Conservation (phyloP, 805 yeast genomes). For the Isabelozyma pseudorhagii region DNA sequence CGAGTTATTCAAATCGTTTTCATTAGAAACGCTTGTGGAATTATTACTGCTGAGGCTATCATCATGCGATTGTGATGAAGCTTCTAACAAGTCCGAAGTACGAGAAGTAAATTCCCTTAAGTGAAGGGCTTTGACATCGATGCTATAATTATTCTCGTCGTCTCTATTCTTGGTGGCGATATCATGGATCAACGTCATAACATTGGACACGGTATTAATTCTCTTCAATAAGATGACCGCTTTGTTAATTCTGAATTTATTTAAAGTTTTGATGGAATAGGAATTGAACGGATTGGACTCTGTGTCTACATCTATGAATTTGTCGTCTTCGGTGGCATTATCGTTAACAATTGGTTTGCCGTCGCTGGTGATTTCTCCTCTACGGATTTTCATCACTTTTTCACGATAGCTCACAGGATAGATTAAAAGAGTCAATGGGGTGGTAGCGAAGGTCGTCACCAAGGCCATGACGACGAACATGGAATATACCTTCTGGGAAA, state of each 20-base stretch:
- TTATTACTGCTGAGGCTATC: constrained; percentile 8
- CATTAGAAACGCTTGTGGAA: constrained; percentile 11
- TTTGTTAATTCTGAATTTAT: constrained; percentile 17
- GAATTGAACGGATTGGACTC: neutral
- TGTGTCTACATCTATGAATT: neutral
- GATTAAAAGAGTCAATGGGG: constrained; percentile 61
- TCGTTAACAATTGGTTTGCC: constrained; percentile 14
- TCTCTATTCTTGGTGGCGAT: constrained; percentile 17
- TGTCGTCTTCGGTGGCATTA: constrained; percentile 2
- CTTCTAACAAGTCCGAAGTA: constrained; percentile 67
- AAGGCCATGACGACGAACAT: constrained; percentile 85
- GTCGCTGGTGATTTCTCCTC: constrained; percentile 23
- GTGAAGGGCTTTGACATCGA: constrained; percentile 49
- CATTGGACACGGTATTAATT: constrained; percentile 29
- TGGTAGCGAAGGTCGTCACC: constrained; percentile 73
- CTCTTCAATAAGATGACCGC: constrained; percentile 25
- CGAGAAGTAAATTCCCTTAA: constrained; percentile 61
- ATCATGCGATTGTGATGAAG: constrained; percentile 37
- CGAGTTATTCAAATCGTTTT: constrained; percentile 24
- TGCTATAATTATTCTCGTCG: constrained; percentile 10
- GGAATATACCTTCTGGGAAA: constrained; percentile 61
- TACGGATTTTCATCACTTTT: constrained; percentile 34
- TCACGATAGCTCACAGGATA: constrained; percentile 65
- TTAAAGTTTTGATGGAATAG: constrained; percentile 11
- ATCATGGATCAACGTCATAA: constrained; percentile 30